A percentile compares a stretch with the other conserved stretches of the same genome.
phyloP scores from a whole-genome alignment of 2,329 filamentous ascomycete genomes.

The Botryotinia calthae region DNA sequence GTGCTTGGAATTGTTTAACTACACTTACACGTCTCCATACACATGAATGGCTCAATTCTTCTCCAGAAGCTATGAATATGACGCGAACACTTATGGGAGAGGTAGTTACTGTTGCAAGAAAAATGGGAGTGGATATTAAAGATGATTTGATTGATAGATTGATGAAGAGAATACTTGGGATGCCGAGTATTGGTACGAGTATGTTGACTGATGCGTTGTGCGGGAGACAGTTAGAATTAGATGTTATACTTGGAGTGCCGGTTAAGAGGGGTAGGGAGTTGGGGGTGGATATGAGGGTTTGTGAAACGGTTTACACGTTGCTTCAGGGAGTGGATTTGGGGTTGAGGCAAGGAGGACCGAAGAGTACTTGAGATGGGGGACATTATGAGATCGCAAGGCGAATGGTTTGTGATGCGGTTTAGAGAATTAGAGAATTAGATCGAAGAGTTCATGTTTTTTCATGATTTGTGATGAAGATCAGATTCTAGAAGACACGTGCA shows the following conservation, averaged over 20 bases:
- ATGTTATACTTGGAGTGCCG: conserved; percentile 60
- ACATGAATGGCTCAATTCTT: conserved; percentile 50
- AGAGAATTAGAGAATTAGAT: not conserved
- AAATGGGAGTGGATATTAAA: conserved; percentile 48
- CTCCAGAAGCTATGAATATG: conserved; percentile 46
- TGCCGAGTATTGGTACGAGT: conserved; percentile 47
- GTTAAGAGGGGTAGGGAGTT: conserved; percentile 53
- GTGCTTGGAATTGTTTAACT: conserved; percentile 58
- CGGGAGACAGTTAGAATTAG: conserved; percentile 57
- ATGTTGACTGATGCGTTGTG: conserved; percentile 60
- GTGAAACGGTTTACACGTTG: conserved; percentile 43
- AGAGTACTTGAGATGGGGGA: not conserved
- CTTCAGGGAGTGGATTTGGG: conserved; percentile 33
- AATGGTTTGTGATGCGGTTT: not conserved
- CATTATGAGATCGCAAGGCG: accelerated
- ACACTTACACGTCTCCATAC: conserved; percentile 54
- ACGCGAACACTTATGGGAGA: conserved; percentile 53
- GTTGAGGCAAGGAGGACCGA: not conserved
- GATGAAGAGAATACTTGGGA: conserved; percentile 46
- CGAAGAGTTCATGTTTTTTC: not conserved
- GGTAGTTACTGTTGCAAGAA: conserved; percentile 54
- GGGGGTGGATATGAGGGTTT: conserved; percentile 52
- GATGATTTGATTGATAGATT: conserved; percentile 49
- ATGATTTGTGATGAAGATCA: not conserved
- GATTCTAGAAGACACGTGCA: not conserved